Percentiles rank a stretch among this genome's conserved stretches.
These are phyloP conservation scores for Osmanthus fragrans DNA, from an alignment of 257 asterid genomes.

Conservation along the genomic window DNA sequence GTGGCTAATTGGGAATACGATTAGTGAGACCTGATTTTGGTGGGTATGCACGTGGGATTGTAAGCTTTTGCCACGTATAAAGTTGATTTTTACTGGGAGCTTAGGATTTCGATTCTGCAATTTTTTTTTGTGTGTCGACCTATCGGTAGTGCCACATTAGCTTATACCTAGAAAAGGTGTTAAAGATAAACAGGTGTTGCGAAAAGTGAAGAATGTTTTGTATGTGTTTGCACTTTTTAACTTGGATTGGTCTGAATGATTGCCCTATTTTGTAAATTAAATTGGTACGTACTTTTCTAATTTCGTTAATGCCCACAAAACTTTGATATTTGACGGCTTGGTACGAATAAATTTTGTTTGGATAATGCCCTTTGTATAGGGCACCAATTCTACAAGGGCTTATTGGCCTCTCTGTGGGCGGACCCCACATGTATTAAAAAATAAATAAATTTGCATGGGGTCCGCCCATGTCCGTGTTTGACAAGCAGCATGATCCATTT, in stretches of 20 bases:
- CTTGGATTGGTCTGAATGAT: neutral
- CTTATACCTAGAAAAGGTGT: neutral
- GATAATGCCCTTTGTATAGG: too few species aligned
- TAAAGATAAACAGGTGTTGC: neutral
- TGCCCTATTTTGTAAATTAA: neutral
- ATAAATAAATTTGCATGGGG: too few species aligned
- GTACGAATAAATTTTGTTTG: too few species aligned
- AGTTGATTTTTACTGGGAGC: constrained; percentile 28
- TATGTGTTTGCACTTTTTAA: neutral
- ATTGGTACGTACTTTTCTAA: too few species aligned
- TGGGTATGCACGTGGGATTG: constrained; percentile 21
- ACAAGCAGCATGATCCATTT: too few species aligned
- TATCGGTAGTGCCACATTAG: neutral
- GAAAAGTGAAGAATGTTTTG: neutral
- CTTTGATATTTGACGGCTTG: too few species aligned
- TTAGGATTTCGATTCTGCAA: neutral
- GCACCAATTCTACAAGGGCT: too few species aligned
- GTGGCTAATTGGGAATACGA: constrained; percentile 21
- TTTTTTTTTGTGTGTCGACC: neutral
- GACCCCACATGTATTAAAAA: too few species aligned
- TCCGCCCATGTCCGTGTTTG: too few species aligned
- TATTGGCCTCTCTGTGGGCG: too few species aligned
- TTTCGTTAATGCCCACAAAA: too few species aligned
- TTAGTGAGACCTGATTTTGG: neutral
- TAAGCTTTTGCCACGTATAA: constrained; percentile 15